phyloP scores from a whole-genome alignment of 768 basidiomycete species.

The Hypsizygus marmoreus region DNA sequence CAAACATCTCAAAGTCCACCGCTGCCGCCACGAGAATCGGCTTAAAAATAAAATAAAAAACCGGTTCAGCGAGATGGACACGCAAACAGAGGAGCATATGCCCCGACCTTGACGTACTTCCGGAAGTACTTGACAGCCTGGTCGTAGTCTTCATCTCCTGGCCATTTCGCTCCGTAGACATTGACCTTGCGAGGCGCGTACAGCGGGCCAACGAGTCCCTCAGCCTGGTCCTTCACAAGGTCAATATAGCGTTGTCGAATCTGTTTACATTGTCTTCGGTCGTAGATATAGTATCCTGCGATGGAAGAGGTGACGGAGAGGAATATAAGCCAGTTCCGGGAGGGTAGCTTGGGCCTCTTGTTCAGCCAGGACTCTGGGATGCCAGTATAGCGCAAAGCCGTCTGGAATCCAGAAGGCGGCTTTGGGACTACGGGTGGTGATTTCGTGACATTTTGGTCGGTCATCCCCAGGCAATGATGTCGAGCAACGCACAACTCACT shows the following conservation, averaged over 20 bases:
- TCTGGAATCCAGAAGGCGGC: slow-evolving; percentile 53
- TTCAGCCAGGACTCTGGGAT: slow-evolving; percentile 78
- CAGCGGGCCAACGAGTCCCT: slow-evolving; percentile 62
- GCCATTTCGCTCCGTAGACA: slow-evolving; percentile 90
- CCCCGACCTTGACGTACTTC: slow-evolving; percentile 92
- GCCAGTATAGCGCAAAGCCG: slow-evolving; percentile 68
- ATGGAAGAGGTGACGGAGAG: slow-evolving; percentile 72
- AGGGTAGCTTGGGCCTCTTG: slow-evolving; percentile 84
- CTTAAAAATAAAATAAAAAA: no score
- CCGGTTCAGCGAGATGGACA: slow-evolving; percentile 13
- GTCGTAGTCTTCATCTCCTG: slow-evolving; percentile 92
- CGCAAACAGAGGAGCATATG: slow-evolving; percentile 14
- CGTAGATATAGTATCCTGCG: slow-evolving; percentile 79
- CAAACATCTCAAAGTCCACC: slow-evolving; percentile 85
- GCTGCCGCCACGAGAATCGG: slow-evolving; percentile 94
- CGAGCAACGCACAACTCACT: slow-evolving; percentile 23
- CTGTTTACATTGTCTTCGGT: slow-evolving; percentile 76
- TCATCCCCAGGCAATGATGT: slow-evolving; percentile 24
- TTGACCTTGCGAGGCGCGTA: slow-evolving; percentile 77
- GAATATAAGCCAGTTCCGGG: slow-evolving; percentile 95
- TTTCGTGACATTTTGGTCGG: slow-evolving; percentile 20
- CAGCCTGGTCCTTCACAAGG: slow-evolving; percentile 76
- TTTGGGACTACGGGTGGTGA: slow-evolving; percentile 16
- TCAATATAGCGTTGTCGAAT: slow-evolving; percentile 80
- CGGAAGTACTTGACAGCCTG: slow-evolving; percentile 86